phyloP scores from a whole-genome alignment of 805 yeast genomes.

The Metschnikowia vanudenii region DNA sequence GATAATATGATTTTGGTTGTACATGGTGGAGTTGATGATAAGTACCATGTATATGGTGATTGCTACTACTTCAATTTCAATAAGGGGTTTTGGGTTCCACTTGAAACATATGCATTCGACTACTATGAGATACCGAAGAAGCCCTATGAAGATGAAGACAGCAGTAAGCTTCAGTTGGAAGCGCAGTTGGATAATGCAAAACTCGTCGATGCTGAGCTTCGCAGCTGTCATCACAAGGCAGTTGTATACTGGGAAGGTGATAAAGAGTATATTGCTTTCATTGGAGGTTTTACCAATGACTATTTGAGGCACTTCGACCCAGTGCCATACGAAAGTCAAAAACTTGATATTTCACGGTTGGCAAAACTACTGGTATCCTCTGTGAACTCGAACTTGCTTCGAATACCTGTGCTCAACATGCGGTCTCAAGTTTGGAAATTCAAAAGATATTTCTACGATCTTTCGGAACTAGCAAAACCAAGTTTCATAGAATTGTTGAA shows the following conservation, averaged over 20 bases:
- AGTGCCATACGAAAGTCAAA: conserved; percentile 30
- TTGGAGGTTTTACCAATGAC: conserved; percentile 42
- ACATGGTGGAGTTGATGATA: conserved; percentile 42
- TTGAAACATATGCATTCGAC: conserved; percentile 36
- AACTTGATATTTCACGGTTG: conserved; percentile 36
- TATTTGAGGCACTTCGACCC: conserved; percentile 33
- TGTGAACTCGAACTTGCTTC: conserved; percentile 28
- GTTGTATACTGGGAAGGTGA: conserved; percentile 33
- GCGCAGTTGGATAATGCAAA: conserved; percentile 27
- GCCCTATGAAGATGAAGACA: conserved; percentile 33
- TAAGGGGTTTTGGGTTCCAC: conserved; percentile 34
- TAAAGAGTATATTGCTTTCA: conserved; percentile 34
- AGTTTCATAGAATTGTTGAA: conserved; percentile 25
- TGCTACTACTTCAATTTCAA: conserved; percentile 33
- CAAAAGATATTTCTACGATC: conserved; percentile 33
- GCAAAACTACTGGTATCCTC: conserved; percentile 29
- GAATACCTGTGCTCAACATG: conserved; percentile 37
- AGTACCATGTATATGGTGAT: conserved; percentile 30
- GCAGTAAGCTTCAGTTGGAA: conserved; percentile 22
- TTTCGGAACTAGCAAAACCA: conserved; percentile 21
- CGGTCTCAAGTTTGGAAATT: conserved; percentile 43
- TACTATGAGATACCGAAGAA: conserved; percentile 29
- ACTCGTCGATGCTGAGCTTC: conserved; percentile 38
- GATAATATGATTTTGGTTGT: conserved; percentile 25
- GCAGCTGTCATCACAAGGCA: conserved; percentile 43